Percentiles rank a stretch among this genome's conserved stretches.
phyloP scores from a whole-genome alignment of 148 eudicot genomes.

The Fallopia convolvulus region DNA sequence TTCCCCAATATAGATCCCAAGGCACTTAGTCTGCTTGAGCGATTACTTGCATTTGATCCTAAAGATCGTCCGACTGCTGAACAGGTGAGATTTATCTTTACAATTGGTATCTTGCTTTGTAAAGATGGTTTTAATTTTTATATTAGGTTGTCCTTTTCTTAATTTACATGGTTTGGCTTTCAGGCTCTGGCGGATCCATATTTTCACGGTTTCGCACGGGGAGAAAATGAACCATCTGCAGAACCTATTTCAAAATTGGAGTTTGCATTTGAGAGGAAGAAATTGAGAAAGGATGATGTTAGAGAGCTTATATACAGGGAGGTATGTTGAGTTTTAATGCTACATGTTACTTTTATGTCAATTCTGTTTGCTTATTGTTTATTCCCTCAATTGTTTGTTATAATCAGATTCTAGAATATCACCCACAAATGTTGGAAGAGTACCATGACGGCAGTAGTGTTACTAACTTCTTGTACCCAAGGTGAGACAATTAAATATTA shows the following conservation, averaged over 20 bases:
- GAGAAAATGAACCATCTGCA: slow-evolving; percentile 38
- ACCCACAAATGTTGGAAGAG: slow-evolving; percentile 69
- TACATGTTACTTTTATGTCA: background rate
- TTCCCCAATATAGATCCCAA: slow-evolving; percentile 83
- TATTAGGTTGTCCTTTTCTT: background rate
- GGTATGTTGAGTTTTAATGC: slow-evolving; percentile 4
- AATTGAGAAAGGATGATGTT: slow-evolving; percentile 43
- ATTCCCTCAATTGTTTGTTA: background rate
- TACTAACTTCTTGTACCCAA: slow-evolving; percentile 75
- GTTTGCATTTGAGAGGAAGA: slow-evolving; percentile 48
- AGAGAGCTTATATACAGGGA: slow-evolving; percentile 37
- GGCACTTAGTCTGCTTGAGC: slow-evolving; percentile 83
- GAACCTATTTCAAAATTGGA: slow-evolving; percentile 42
- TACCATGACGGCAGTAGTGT: slow-evolving; percentile 51
- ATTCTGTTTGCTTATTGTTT: background rate
- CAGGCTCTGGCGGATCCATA: slow-evolving; percentile 44
- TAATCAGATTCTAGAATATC: slow-evolving; percentile 63
- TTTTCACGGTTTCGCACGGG: slow-evolving; percentile 37
- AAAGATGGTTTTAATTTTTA: background rate
- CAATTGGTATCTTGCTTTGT: background rate
- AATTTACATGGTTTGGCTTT: background rate
- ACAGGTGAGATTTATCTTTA: slow-evolving; percentile 32
- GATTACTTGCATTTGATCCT: slow-evolving; percentile 95
- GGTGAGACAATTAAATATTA: slow-evolving; percentile 25
- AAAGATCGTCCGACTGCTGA: slow-evolving; percentile 83